These are phyloP conservation scores for Aspergillus sp. DNA, from an alignment of 2,329 filamentous ascomycete genomes.

Conservation along the genomic window DNA sequence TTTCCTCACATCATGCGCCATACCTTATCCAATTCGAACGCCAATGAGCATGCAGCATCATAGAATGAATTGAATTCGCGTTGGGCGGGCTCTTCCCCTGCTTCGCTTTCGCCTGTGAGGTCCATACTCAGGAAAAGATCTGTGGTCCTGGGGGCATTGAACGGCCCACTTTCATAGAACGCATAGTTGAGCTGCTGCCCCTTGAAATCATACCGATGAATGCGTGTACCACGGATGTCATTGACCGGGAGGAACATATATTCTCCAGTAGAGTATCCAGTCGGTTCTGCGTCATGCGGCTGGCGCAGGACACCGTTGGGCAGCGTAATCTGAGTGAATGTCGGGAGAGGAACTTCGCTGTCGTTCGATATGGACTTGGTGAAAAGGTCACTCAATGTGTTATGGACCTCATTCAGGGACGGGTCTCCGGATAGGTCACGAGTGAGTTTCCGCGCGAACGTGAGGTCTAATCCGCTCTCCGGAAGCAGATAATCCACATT, in stretches of 20 bases:
- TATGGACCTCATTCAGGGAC: conserved; percentile 1
- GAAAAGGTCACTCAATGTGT: conserved; percentile 22
- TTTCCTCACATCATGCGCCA: conserved; percentile 7
- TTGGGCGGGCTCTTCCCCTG: conserved; percentile 12
- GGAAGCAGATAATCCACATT: conserved; percentile 40
- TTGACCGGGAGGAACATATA: conserved; percentile 37
- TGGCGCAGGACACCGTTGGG: conserved; percentile 22
- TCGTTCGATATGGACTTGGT: conserved; percentile 8
- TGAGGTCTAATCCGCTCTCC: conserved; percentile 38
- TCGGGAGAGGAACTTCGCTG: conserved; percentile 23
- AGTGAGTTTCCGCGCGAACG: conserved; percentile 35
- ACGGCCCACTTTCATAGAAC: conserved; percentile 32
- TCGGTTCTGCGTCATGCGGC: neutral
- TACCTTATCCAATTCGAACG: conserved; percentile 33
- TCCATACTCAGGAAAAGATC: conserved; percentile 33
- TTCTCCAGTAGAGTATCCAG: conserved; percentile 22
- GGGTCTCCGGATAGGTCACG: conserved; percentile 24
- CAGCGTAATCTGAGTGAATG: conserved; percentile 31
- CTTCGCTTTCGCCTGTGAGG: conserved; percentile 10
- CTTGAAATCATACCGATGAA: conserved; percentile 33
- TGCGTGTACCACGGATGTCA: conserved; percentile 25
- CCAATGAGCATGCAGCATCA: conserved; percentile 35
- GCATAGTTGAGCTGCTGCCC: conserved; percentile 32
- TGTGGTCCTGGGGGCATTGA: conserved; percentile 27
- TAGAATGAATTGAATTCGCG: conserved; percentile 37